phyloP scores from a whole-genome alignment of 2,329 filamentous ascomycete genomes.

The Domatiomyces catenatus region DNA sequence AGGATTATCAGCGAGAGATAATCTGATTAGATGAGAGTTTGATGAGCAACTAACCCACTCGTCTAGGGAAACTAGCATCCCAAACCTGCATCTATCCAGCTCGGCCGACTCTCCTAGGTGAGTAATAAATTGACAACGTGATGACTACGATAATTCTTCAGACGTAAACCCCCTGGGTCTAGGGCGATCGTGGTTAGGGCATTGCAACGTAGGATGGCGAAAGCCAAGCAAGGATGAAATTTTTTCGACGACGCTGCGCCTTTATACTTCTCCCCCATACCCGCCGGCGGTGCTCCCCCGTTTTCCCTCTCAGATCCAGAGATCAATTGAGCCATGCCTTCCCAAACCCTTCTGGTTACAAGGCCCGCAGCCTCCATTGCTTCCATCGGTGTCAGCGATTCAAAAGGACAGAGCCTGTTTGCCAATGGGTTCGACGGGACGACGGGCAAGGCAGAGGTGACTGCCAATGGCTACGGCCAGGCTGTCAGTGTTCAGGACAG shows the following conservation, averaged over 20 bases:
- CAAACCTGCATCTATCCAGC: not conserved
- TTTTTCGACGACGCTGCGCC: not conserved
- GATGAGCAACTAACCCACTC: not conserved
- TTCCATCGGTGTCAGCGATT: not conserved
- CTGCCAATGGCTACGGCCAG: not conserved
- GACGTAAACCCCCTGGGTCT: not conserved
- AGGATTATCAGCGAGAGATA: not conserved
- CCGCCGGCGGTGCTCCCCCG: not conserved
- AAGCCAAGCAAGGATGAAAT: not conserved
- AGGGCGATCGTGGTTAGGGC: not conserved
- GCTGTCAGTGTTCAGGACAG: not conserved
- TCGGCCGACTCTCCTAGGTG: not conserved
- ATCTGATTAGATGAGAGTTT: not conserved
- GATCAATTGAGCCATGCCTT: not conserved
- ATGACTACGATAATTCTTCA: not conserved
- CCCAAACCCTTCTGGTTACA: not conserved
- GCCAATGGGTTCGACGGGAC: not conserved
- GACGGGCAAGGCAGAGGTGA: not conserved
- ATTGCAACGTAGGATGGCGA: not conserved
- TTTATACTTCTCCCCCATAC: not conserved
- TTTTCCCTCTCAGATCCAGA: not conserved
- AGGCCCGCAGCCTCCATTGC: not conserved
- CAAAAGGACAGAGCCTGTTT: not conserved
- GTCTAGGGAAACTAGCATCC: not conserved
- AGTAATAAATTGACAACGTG: not conserved